Conservation (phyloP, 1,284 basidiomycete genomes). For the Hortiboletus rubellus region DNA sequence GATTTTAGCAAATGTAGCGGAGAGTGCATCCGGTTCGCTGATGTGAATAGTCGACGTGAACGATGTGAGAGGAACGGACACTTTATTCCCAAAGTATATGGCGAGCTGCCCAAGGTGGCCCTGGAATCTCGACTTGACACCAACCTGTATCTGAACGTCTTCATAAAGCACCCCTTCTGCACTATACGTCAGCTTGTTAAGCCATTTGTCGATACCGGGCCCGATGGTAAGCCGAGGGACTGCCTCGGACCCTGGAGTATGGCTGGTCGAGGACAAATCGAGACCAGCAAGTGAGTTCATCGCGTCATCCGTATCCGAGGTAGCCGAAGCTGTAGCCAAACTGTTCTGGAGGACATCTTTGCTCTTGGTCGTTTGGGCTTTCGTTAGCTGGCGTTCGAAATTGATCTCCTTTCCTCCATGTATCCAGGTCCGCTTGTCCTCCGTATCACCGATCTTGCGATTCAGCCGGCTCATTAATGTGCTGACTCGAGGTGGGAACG, state of each 20-base stretch:
- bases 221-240: constrained; percentile 59
- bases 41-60: constrained; percentile 85
- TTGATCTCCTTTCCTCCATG: constrained; percentile 94
- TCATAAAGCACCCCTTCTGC: constrained; percentile 94
- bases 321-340: constrained; percentile 21
- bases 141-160: constrained; percentile 93
- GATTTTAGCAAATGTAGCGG: constrained; percentile 87
- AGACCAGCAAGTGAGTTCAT: constrained; percentile 81
- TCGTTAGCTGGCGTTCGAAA: constrained; percentile 63
- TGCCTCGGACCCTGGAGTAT: constrained; percentile 31
- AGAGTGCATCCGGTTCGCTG: constrained; percentile 71
- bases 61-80: constrained; percentile 81
- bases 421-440: constrained; percentile 94
- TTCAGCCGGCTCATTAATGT: constrained; percentile 85
- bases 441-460: constrained; percentile 85
- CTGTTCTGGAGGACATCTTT: constrained; percentile 33
- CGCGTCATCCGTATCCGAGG: constrained; percentile 52
- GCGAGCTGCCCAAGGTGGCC: constrained; percentile 89
- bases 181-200: constrained; percentile 79
- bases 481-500: constrained; percentile 94
- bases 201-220: constrained; percentile 83
- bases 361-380: constrained; percentile 41
- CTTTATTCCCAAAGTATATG: constrained; percentile 96
- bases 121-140: constrained; percentile 95
- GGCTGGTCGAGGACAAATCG: constrained; percentile 23